phyloP scores from a whole-genome alignment of 2,329 filamentous ascomycete genomes.

The Sporothrix brasiliensis region DNA sequence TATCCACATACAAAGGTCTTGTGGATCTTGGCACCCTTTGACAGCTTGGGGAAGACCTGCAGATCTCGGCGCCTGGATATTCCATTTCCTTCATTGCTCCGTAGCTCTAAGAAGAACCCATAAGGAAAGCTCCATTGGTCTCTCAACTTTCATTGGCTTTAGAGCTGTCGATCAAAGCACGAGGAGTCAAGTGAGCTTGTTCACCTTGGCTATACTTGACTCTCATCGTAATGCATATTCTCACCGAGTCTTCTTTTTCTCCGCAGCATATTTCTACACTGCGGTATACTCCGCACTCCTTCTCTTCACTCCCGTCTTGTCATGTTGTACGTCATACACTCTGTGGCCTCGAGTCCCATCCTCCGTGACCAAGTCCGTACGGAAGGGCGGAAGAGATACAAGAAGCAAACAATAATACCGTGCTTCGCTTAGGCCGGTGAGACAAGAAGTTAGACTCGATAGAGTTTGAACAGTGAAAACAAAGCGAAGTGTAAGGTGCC shows the following conservation, averaged over 20 bases:
- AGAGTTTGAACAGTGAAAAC: not conserved
- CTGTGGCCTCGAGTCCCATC: not conserved
- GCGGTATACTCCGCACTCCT: not conserved
- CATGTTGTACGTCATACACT: too few species aligned
- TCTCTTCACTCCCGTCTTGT: not conserved
- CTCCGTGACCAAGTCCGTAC: slow-evolving; percentile 5
- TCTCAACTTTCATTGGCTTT: not conserved
- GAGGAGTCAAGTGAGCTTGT: not conserved
- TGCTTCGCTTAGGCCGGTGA: not conserved
- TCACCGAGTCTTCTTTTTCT: not conserved
- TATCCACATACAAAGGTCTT: not conserved
- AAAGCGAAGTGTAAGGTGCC: not conserved
- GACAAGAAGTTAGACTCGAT: not conserved
- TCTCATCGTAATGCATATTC: not conserved
- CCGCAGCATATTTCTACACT: not conserved
- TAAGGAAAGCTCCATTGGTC: not conserved
- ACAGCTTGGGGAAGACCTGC: not conserved
- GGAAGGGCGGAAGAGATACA: not conserved
- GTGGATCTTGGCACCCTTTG: not conserved
- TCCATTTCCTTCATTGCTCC: slow-evolving; percentile 1
- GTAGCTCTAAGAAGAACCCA: not conserved
- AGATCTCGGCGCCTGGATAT: not conserved
- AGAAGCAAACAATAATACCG: not conserved
- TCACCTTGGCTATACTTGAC: not conserved
- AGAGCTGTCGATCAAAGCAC: not conserved